Evolutionary conservation across 176 grass and related monocot species (phyloP).

Genomic region (Aegilops sharonensis): DNA sequence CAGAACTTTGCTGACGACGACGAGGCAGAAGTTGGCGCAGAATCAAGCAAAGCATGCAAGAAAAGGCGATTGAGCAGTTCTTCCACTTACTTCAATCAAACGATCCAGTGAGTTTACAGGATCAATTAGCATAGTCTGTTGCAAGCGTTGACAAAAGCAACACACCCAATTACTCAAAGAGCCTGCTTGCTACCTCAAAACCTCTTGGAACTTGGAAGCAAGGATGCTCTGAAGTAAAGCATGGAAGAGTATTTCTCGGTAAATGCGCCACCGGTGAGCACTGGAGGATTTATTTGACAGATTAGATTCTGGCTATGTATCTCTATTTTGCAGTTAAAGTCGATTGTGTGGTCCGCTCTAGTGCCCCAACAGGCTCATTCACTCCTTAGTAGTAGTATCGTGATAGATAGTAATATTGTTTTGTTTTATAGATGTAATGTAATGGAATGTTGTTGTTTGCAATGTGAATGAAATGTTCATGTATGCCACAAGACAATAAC

Average conservation of each 20-base stretch:
- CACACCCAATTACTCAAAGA: neutral
- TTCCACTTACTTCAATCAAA: conserved; percentile 9
- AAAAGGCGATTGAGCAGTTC: conserved; percentile 42
- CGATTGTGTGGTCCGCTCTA: conserved; percentile 5
- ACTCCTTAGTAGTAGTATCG: neutral
- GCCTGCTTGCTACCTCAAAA: conserved; percentile 2
- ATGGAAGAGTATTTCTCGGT: neutral
- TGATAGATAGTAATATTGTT: neutral
- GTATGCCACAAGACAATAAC: neutral
- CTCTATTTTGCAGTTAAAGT: neutral
- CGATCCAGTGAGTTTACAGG: conserved; percentile 47
- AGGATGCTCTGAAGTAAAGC: conserved; percentile 21
- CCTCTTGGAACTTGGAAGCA: conserved; percentile 10
- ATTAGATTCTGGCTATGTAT: conserved; percentile 19
- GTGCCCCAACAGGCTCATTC: conserved; percentile 5
- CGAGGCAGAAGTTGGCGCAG: conserved; percentile 43
- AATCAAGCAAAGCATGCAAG: conserved; percentile 47
- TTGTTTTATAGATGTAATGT: conserved; percentile 9
- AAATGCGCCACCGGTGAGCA: neutral
- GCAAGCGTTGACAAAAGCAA: neutral
- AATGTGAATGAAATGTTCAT: conserved; percentile 25
- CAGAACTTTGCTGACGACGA: conserved; percentile 81
- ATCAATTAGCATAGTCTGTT: conserved; percentile 6
- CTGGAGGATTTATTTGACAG: conserved; percentile 2
- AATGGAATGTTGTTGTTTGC: neutral